A percentile compares a stretch with the other conserved stretches of the same genome.
phyloP scores from a whole-genome alignment of 257 asterid species.

The Penstemon barbatus region DNA sequence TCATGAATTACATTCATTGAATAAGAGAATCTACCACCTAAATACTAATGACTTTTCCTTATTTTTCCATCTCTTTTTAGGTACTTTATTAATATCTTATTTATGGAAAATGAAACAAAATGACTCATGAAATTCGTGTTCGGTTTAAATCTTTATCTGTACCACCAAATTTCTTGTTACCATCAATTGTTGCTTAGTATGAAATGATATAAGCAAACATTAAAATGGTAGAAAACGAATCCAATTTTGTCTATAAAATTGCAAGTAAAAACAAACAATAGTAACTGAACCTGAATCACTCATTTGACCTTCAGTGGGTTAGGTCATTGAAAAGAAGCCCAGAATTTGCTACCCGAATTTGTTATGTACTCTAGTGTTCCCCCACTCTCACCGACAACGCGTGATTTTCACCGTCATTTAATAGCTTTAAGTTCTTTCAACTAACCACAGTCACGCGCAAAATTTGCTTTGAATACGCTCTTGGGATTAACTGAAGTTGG shows the following conservation, averaged over 20 bases:
- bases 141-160: conserved; percentile 25
- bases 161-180: conserved; percentile 29
- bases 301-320: conserved; percentile 39
- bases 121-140: background rate
- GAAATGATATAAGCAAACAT: conserved; percentile 1
- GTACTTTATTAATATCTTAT: no score
- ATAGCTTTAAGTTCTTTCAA: background rate
- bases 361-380: conserved; percentile 22
- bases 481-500: conserved; percentile 20
- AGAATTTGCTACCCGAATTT: conserved; percentile 45
- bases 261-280: conserved; percentile 52
- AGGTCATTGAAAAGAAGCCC: conserved; percentile 34
- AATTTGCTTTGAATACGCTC: background rate
- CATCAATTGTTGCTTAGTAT: conserved; percentile 26
- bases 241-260: conserved; percentile 17
- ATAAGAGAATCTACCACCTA: no score
- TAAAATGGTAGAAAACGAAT: conserved; percentile 16
- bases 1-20: no score
- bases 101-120: conserved; percentile 7
- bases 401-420: background rate
- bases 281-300: conserved; percentile 60
- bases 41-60: no score
- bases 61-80: no score
- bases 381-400: conserved; percentile 35
- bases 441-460: conserved; percentile 25